Conservation (phyloP, 2,329 filamentous ascomycete species). For the Beauveria sp. region DNA sequence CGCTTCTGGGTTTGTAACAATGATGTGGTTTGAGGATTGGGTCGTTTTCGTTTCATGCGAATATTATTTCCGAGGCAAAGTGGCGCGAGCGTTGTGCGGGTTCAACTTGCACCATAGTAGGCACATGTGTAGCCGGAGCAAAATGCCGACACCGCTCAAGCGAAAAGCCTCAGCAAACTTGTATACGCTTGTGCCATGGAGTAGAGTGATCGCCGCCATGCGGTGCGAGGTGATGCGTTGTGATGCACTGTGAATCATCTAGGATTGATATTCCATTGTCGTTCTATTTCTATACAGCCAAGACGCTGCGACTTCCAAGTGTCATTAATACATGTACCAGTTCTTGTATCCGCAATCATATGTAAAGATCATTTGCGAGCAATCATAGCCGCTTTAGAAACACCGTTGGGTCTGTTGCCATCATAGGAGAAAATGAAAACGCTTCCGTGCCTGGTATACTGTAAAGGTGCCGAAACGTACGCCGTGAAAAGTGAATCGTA, state of each 20-base stretch:
- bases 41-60: neutral
- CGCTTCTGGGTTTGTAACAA: neutral
- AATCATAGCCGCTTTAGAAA: neutral
- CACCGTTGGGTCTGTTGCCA: neutral
- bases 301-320: neutral
- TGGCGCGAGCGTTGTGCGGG: no score
- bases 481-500: slow-evolving; percentile 1
- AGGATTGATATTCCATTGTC: neutral
- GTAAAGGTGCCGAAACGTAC: neutral
- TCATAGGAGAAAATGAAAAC: neutral
- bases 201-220: neutral
- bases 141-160: neutral
- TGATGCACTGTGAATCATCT: neutral
- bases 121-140: neutral
- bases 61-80: no score
- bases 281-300: neutral
- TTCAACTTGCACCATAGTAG: no score
- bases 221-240: neutral
- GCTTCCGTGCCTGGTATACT: neutral
- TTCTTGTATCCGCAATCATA: neutral
- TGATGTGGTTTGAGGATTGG: neutral
- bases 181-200: neutral
- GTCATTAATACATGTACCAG: neutral
- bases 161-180: neutral
- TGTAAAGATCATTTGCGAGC: neutral